Evolutionary conservation across 805 yeast species (phyloP).

Genomic region (Wilhelminamyces savonicus): DNA sequence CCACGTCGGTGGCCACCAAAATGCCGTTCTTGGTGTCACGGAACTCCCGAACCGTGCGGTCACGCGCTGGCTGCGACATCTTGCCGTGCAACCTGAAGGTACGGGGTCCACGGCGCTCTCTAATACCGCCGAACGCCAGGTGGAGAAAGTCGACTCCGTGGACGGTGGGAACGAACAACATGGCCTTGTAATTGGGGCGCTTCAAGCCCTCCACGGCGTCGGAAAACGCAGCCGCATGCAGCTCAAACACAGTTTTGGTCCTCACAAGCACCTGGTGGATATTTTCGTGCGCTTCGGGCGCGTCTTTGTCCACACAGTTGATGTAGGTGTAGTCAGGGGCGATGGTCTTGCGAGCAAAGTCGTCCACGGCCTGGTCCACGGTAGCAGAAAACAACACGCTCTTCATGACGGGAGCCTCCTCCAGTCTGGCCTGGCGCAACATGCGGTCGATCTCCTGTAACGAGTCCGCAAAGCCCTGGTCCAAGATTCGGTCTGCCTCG

Average conservation of each 20-base stretch:
- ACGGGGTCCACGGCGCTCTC: slow-evolving; percentile 17
- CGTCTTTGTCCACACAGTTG: slow-evolving; percentile 70
- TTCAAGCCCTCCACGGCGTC: slow-evolving; percentile 38
- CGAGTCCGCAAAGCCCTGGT: slow-evolving; percentile 70
- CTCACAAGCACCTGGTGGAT: slow-evolving; percentile 62
- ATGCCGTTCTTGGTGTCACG: slow-evolving; percentile 45
- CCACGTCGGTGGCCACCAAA: slow-evolving; percentile 84
- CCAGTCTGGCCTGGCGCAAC: slow-evolving; percentile 32
- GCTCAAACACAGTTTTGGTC: slow-evolving; percentile 50
- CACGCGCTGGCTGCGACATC: slow-evolving; percentile 63
- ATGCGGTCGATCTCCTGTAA: slow-evolving; percentile 50
- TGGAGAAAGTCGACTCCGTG: slow-evolving; percentile 45
- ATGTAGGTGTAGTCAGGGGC: slow-evolving; percentile 50
- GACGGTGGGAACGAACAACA: slow-evolving; percentile 78
- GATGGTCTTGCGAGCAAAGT: slow-evolving; percentile 56
- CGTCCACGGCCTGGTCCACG: slow-evolving; percentile 58
- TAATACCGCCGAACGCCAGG: slow-evolving; percentile 7
- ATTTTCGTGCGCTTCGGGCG: slow-evolving; percentile 69
- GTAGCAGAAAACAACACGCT: slow-evolving; percentile 87
- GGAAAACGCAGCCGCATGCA: slow-evolving; percentile 51
- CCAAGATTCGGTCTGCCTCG: slow-evolving; percentile 86
- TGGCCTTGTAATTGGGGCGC: slow-evolving; percentile 58
- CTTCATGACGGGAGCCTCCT: slow-evolving; percentile 36
- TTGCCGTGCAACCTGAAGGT: slow-evolving; percentile 59
- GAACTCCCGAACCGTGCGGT: slow-evolving; percentile 49